Base-by-base conservation (phyloP, 1,284 basidiomycete species). In the Gymnopus androsaceus region DNA sequence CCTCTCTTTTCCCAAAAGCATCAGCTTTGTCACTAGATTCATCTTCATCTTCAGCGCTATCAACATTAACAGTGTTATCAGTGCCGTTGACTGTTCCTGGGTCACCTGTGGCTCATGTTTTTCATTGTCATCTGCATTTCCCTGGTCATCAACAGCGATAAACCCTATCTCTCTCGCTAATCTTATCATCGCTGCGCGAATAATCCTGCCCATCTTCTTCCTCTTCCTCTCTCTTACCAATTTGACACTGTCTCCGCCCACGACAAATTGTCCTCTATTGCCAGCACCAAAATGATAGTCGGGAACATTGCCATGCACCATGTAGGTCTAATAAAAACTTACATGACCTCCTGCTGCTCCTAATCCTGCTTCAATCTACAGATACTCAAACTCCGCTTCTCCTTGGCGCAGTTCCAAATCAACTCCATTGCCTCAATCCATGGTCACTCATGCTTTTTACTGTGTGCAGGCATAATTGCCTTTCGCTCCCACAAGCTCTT, bases 401-500 rank as follows among this genome's bases (percentile, higher is more conserved):
- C n/a, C n/a, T n/a, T n/a, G n/a, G n/a, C n/a, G n/a, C n/a, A n/a
- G n/a, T n/a, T n/a, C n/a, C n/a, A n/a, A n/a, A n/a, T n/a, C n/a
- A n/a, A n/a, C n/a, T n/a, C n/a, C n/a, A n/a, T n/a, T n/a, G n/a
- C 23, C 72, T 91, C 21, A 87, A 86, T 3, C 86, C 88, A 33
- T 85, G 97, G 96, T 30, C 98, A 99, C 71, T 99, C 97, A 1
- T 99, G 96, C 72, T 99, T 98, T 71, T 98, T 99, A 95, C n/a
- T 98, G 98, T 71, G 92, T 95, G 30, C 95, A 94, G 3, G 84
- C 99, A 21, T 97, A 99, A 72, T 99, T 97, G 71, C 75, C 99
- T 66, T 92, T 87, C 66, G 94, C 94, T 0, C 95, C 95, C 0
- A 84, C 90, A 12, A n/a, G n/a, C n/a, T n/a, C n/a, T n/a, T n/a